Base-by-base conservation (phyloP, 2,329 filamentous ascomycete species). In the Sclerotinia sclerotiorum region DNA sequence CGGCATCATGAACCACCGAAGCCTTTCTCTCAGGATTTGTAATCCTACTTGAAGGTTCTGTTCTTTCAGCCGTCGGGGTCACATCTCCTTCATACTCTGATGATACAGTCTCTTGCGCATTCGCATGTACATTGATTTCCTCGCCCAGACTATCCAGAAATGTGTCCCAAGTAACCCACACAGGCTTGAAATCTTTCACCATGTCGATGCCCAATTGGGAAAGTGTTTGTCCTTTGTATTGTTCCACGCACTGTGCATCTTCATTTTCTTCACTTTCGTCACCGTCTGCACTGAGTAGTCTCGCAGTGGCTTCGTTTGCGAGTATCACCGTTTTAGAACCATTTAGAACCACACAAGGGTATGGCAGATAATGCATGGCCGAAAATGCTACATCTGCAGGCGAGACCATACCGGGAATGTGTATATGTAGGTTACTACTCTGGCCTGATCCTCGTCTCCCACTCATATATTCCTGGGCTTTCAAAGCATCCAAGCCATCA, bases 221-320 rank as follows among this genome's bases (percentile, higher is more conserved):
- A 61, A 94, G 80, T 0, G 86, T 85, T 74, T 89, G 86, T 1
- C 90, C 90, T 42, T 85, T 83, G 21, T 94, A 80, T 27, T 82
- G 79, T 46, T 93, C 88, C 13, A 80, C 81, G 3, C 80, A 77
- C 6, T 77, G 75, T 58, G 82, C 80, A 52, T 82, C 79, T 21
- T 79, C 78, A 24, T 32, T 27, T 5, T 79, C 73, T 39, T 78
- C 76, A n/a, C 78, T 76, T 27, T 77, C 77, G 55, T 78, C 74
- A 29, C 81, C 78, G 35, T 86, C 81, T 61, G 91, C 81, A 5
- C 87, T 88, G 29, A 94, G 79, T 74, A 94, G 79, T 67, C 87
- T 84, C 1, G 87, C 89, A 85, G 93, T 89, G 27, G 91, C 88
- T 73, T 93, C 89, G 73, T 94, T 94, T 44, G 90, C 90, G 52